phyloP scores from a whole-genome alignment of 805 yeast species.

The Starmerella sp. region DNA sequence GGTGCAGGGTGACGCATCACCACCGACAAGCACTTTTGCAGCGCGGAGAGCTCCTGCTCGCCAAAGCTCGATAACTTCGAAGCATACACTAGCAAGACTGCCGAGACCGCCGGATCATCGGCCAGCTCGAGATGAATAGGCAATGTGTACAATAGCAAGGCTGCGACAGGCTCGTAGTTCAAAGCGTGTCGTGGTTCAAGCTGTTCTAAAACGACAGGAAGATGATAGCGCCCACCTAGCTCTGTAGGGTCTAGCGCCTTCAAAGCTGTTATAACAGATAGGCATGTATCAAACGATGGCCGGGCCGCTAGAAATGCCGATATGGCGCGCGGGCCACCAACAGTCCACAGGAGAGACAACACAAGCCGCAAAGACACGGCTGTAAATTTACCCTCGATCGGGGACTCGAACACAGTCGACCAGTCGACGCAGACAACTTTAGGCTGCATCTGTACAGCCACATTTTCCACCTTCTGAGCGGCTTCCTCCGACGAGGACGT shows the following conservation, averaged over 20 bases:
- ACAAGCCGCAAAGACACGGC: constrained; percentile 1
- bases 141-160: neutral
- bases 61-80: neutral
- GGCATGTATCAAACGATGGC: neutral
- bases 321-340: constrained; percentile 14
- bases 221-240: constrained; percentile 8
- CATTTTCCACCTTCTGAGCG: neutral
- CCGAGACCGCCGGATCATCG: neutral
- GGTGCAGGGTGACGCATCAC: neutral
- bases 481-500: neutral
- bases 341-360: constrained; percentile 8
- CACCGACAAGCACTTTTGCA: constrained; percentile 3
- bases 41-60: constrained; percentile 1
- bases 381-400: neutral
- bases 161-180: constrained; percentile 15
- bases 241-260: neutral
- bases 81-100: constrained; percentile 1
- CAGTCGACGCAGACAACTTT: constrained; percentile 9
- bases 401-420: neutral
- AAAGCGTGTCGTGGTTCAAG: constrained; percentile 2
- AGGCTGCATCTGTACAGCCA: constrained; percentile 7
- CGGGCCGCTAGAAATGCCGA: constrained; percentile 4
- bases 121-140: neutral
- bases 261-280: constrained; percentile 1
- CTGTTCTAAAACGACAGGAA: constrained; percentile 7